Conservation (phyloP, 2,329 filamentous ascomycete species). For the Moelleriella libera region DNA sequence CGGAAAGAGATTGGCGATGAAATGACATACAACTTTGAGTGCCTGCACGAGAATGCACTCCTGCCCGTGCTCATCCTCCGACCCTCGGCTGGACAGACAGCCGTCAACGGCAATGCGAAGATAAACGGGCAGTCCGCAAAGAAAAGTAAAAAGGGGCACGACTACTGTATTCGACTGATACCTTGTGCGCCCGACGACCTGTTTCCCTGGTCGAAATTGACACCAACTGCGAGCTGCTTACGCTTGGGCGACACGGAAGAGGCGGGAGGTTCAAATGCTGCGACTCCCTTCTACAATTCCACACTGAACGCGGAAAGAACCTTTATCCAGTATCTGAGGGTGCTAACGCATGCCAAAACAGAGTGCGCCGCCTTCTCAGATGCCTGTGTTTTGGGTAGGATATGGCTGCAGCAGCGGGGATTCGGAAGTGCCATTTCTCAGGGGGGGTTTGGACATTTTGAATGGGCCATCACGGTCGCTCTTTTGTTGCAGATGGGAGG, state of each 20-base stretch:
- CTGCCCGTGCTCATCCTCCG: slow-evolving; percentile 49
- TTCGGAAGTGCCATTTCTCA: slow-evolving; percentile 54
- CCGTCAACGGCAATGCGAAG: slow-evolving; percentile 5
- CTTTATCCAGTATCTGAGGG: slow-evolving; percentile 59
- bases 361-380: slow-evolving; percentile 64
- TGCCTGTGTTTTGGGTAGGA: slow-evolving; percentile 70
- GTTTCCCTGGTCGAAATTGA: slow-evolving; percentile 59
- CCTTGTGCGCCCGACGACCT: slow-evolving; percentile 55
- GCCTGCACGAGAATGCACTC: slow-evolving; percentile 59
- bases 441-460: slow-evolving; percentile 86
- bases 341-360: slow-evolving; percentile 55
- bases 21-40: slow-evolving; percentile 48
- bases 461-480: slow-evolving; percentile 73
- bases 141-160: slow-evolving; percentile 10
- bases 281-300: slow-evolving; percentile 82
- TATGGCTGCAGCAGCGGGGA: slow-evolving; percentile 82
- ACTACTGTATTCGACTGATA: slow-evolving; percentile 58
- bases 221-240: slow-evolving; percentile 56
- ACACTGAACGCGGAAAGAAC: slow-evolving; percentile 66
- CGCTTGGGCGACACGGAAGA: slow-evolving; percentile 36
- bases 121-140: slow-evolving; percentile 6
- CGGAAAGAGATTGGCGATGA: slow-evolving; percentile 38
- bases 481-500: slow-evolving; percentile 68
- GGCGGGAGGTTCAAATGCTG: slow-evolving; percentile 21
- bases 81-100: slow-evolving; percentile 10